Conservation (phyloP, 2,329 filamentous ascomycete species). For the Hysterium pulicare region DNA sequence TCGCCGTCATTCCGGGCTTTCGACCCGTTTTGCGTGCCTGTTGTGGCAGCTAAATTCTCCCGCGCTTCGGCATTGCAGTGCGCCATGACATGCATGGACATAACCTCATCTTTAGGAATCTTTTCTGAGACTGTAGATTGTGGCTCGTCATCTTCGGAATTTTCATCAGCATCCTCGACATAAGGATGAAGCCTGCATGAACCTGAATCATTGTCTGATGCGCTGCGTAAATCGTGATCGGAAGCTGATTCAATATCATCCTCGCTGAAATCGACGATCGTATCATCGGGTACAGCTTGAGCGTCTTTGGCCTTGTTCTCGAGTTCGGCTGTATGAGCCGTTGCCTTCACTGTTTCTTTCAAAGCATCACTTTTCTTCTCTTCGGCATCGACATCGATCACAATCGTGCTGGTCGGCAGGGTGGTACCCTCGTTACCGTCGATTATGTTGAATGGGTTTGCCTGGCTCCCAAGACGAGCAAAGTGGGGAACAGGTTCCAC, state of each 20-base stretch:
- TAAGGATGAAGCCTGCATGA: background rate
- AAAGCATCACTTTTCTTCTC: no score
- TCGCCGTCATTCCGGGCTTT: background rate
- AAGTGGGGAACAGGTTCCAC: background rate
- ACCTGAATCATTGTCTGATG: background rate
- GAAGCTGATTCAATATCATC: background rate
- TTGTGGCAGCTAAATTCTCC: background rate
- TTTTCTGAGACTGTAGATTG: background rate
- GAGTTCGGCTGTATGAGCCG: no score
- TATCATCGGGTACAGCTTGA: no score
- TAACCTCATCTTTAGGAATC: background rate
- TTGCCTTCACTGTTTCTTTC: no score
- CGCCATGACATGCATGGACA: background rate
- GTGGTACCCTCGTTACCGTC: background rate
- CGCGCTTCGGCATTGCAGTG: background rate
- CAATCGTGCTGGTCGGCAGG: background rate
- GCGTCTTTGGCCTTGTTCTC: no score
- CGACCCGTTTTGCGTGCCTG: background rate
- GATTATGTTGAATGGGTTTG: background rate
- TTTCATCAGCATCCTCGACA: background rate
- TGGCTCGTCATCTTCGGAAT: background rate
- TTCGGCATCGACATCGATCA: conserved; percentile 2
- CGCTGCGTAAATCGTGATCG: background rate
- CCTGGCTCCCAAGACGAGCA: background rate
- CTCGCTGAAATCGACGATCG: background rate